A percentile compares a stretch with the other conserved stretches of the same genome.
Evolutionary conservation across 164 flowering plant genomes (phyloP).

Genomic region (Aristolochia californica): DNA sequence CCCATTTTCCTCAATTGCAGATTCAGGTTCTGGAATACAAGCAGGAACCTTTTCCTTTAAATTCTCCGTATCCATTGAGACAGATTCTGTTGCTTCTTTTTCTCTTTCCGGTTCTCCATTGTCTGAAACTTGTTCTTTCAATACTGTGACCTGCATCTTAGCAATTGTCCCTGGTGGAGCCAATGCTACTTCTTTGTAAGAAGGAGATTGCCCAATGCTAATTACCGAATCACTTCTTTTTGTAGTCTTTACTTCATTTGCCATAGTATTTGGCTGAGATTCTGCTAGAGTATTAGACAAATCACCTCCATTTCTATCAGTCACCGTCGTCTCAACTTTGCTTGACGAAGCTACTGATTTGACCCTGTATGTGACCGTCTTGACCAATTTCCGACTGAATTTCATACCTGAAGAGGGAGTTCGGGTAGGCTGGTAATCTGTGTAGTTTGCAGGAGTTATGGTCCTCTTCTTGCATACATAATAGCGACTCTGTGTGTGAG

Average conservation of each 20-base stretch:
- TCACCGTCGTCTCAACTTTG: slow-evolving; percentile 24
- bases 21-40: slow-evolving; percentile 10
- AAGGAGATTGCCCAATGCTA: slow-evolving; percentile 82
- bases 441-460: slow-evolving; percentile 41
- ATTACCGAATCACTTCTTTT: slow-evolving; percentile 34
- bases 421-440: slow-evolving; percentile 46
- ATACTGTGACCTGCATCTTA: slow-evolving; percentile 36
- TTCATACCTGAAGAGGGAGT: slow-evolving; percentile 37
- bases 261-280: slow-evolving; percentile 19
- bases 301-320: slow-evolving; percentile 20
- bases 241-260: slow-evolving; percentile 10
- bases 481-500: slow-evolving; percentile 41
- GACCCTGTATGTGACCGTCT: slow-evolving; percentile 76
- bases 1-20: slow-evolving; percentile 16
- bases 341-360: slow-evolving; percentile 58
- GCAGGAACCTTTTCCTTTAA: slow-evolving; percentile 15
- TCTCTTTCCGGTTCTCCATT: slow-evolving; percentile 18
- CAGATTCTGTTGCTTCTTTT: slow-evolving; percentile 19
- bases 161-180: slow-evolving; percentile 88
- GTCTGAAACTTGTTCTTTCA: slow-evolving; percentile 24
- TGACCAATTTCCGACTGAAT: slow-evolving; percentile 64
- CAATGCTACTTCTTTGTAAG: slow-evolving; percentile 94
- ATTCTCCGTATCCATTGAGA: slow-evolving; percentile 10
- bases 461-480: slow-evolving; percentile 56
- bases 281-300: slow-evolving; percentile 30